Evolutionary conservation across 192 early-diverging fungal genomes (phyloP).

Genomic region (Coemansia sp.): DNA sequence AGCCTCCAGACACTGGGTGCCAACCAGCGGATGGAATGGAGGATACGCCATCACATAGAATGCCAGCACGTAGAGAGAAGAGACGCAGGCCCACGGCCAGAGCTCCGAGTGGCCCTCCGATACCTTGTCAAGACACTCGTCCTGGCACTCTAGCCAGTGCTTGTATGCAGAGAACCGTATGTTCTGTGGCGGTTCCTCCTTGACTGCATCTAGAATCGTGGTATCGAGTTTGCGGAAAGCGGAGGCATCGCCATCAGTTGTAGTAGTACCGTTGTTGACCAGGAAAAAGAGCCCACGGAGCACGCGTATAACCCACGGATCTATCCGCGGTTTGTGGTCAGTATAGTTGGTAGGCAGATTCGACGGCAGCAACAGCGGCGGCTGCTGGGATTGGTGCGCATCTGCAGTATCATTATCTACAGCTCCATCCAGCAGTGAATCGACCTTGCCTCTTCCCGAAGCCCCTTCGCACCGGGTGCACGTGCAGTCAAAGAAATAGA

Average conservation of each 20-base stretch:
- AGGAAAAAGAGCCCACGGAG: conserved; percentile 1
- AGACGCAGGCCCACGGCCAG: conserved; percentile 20
- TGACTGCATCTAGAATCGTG: conserved; percentile 1
- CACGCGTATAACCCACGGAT: conserved; percentile 19
- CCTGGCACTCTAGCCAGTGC: conserved; percentile 52
- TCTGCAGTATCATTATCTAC: not conserved
- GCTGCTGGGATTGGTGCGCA: not conserved
- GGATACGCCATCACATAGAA: conserved; percentile 33
- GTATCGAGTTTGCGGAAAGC: not conserved
- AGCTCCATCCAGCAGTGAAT: conserved; percentile 19
- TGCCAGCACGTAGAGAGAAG: conserved; percentile 39
- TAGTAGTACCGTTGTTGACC: not conserved
- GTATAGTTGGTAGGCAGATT: conserved; percentile 34
- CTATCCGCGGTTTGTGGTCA: conserved; percentile 5
- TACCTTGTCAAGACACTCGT: conserved; percentile 35
- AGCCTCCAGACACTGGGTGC: conserved; percentile 33
- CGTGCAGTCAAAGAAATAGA: conserved; percentile 47
- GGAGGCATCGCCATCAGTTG: not conserved
- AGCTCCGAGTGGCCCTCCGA: not conserved
- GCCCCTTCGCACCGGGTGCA: conserved; percentile 27
- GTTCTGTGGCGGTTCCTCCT: conserved; percentile 3
- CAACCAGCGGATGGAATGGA: conserved; percentile 27
- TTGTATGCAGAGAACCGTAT: conserved; percentile 43
- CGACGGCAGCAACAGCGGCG: conserved; percentile 6
- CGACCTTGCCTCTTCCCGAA: conserved; percentile 13